Percentiles rank a stretch among this genome's conserved stretches.
Conservation (phyloP, 345 rosid genomes). For the Euphorbia peplus region DNA sequence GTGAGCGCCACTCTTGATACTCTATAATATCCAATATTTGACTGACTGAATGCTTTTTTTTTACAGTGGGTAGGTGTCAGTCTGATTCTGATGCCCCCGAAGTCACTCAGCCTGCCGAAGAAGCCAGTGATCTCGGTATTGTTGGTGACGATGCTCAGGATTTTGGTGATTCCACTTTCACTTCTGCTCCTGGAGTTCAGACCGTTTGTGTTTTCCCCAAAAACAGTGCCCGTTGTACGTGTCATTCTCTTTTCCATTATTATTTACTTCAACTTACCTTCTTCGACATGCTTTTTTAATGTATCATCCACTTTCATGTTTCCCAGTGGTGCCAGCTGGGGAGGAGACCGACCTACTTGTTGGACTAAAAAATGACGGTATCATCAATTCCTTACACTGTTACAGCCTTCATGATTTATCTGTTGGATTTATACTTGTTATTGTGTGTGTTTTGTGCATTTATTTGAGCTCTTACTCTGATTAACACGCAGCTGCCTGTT, state of each 20-base stretch:
- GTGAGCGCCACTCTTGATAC: background rate
- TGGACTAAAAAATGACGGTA: slow-evolving; percentile 90
- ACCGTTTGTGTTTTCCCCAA: slow-evolving; percentile 73
- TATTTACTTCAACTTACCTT: background rate
- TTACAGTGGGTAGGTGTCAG: slow-evolving; percentile 63
- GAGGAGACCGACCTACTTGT: slow-evolving; percentile 73
- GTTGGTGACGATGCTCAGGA: slow-evolving; percentile 63
- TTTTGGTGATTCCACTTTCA: slow-evolving; percentile 42
- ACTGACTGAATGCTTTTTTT: slow-evolving; percentile 8
- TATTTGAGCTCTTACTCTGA: background rate
- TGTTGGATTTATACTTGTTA: background rate
- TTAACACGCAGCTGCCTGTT: too few species aligned
- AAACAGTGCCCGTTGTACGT: slow-evolving; percentile 64
- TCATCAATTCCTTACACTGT: slow-evolving; percentile 4
- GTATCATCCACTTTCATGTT: slow-evolving; percentile 4
- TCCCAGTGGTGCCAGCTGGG: slow-evolving; percentile 74
- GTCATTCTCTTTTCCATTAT: background rate
- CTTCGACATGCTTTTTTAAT: background rate
- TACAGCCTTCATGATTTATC: background rate
- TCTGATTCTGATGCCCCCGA: slow-evolving; percentile 54
- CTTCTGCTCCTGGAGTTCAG: slow-evolving; percentile 64
- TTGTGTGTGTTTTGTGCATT: background rate
- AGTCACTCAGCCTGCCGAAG: slow-evolving; percentile 47
- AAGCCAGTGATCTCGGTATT: slow-evolving; percentile 58
- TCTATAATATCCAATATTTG: background rate